Base-by-base conservation (phyloP, 768 basidiomycete genomes). In the Podaxis sp. region DNA sequence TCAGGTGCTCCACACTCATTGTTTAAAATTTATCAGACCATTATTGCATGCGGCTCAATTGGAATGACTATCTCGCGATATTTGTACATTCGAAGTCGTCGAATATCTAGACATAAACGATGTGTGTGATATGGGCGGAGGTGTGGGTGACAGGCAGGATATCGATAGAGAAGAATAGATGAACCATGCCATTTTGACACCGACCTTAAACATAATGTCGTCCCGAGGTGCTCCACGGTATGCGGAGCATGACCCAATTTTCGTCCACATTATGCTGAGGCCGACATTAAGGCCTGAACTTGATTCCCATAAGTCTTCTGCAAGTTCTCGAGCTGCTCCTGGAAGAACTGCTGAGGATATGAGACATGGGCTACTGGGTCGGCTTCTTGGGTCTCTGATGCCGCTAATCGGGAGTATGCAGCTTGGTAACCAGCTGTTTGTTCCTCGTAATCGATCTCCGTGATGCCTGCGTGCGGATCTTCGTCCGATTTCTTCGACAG, bases 371-470 rank as follows among this genome's bases (percentile, higher is more conserved):
- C 82, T 10, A 88, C 84, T 0, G 87, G 87, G 71, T 94, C 92
- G 0, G 71, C 74, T 46, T 80, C 78, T 0, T 73, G 73, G 1
- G 74, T 76, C 66, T 92, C 90, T 1, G 89, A 88, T 1, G 96
- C 92, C 0, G 95, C 96, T 17, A 98, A 82, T 38, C 90, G 85
- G 56, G 95, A 95, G 77, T 96, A 99, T 3, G 94, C 91, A 0
- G 94, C 93, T 70, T 99, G 97, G 75, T 98, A 98, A 0, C 95
- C 93, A 5, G 90, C 89, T 1, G 84, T 83, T 71, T 92, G 90
- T 71, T 98, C 96, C 70, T 98, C 96, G 64, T 87, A 88, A 71
- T 98, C 96, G 51, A 97, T 86, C 57, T 84, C 86, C 0, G 91
- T 91, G 38, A 93, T 70, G 0, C 84, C 85, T 0, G 79, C 78